Conservation (phyloP, 1,284 basidiomycete species). For the Pseudozyma sp. region DNA sequence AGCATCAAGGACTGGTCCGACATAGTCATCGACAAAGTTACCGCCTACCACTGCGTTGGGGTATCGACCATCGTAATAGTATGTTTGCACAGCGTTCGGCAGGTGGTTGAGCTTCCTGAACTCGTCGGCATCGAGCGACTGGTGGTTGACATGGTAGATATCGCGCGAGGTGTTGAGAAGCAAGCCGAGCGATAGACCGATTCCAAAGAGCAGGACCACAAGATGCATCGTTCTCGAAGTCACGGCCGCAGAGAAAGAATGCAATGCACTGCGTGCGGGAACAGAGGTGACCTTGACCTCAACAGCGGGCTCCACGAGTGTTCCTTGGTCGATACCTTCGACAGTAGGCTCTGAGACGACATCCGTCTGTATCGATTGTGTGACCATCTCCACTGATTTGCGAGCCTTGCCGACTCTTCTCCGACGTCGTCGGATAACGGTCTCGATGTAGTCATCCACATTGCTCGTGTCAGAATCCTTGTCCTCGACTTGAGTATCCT, state of each 20-base stretch:
- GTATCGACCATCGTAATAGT: slow-evolving; percentile 42
- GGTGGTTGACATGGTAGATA: slow-evolving; percentile 45
- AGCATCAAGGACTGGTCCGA: slow-evolving; percentile 25
- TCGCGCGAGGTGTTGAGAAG: slow-evolving; percentile 44
- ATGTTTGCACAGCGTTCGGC: slow-evolving; percentile 17
- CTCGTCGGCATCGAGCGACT: slow-evolving; percentile 34
- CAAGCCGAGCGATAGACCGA: slow-evolving; percentile 32
- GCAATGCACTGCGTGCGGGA: not conserved
- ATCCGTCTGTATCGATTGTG: slow-evolving; percentile 43
- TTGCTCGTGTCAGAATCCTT: slow-evolving; percentile 40
- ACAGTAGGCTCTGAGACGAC: slow-evolving; percentile 7
- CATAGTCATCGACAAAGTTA: slow-evolving; percentile 41
- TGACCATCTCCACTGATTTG: slow-evolving; percentile 37
- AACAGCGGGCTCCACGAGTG: not conserved
- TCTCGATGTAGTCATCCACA: slow-evolving; percentile 49
- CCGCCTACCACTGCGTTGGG: slow-evolving; percentile 37
- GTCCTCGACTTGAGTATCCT: slow-evolving; percentile 46
- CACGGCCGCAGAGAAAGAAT: slow-evolving; percentile 6
- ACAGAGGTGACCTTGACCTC: not conserved
- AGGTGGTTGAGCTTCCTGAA: slow-evolving; percentile 44
- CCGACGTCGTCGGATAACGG: slow-evolving; percentile 45
- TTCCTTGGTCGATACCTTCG: not conserved
- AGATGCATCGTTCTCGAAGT: slow-evolving; percentile 11
- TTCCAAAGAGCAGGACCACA: slow-evolving; percentile 19
- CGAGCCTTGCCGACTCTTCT: slow-evolving; percentile 43